A percentile compares a stretch with the other conserved stretches of the same genome.
phyloP scores from a whole-genome alignment of 2,329 filamentous ascomycete genomes.

The Xylariaceae sp. region DNA sequence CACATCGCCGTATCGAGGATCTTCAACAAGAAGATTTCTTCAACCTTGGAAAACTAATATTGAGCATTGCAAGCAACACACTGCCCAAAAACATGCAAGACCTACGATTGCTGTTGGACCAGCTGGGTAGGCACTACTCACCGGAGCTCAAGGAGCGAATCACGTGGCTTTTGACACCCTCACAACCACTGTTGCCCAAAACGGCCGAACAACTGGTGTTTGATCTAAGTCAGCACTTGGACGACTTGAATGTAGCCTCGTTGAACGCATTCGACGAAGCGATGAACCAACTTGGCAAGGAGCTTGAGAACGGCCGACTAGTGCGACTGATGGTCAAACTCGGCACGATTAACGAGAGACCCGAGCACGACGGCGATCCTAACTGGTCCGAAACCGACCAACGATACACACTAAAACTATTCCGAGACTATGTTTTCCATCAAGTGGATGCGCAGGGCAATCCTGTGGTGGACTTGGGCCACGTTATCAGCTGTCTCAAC shows the following conservation, averaged over 20 bases:
- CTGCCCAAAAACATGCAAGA: conserved; percentile 48
- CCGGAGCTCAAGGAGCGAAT: conserved; percentile 71
- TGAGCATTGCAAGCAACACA: conserved; percentile 72
- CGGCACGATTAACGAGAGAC: conserved; percentile 80
- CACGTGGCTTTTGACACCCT: conserved; percentile 69
- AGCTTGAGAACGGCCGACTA: conserved; percentile 83
- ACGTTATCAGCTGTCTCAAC: conserved; percentile 80
- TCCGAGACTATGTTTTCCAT: conserved; percentile 96
- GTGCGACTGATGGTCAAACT: conserved; percentile 76
- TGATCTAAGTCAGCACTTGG: conserved; percentile 70
- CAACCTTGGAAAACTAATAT: conserved; percentile 74
- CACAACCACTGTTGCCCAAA: conserved; percentile 50
- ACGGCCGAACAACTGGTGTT: conserved; percentile 72
- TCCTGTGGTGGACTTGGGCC: conserved; percentile 77
- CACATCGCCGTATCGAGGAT: conserved; percentile 59
- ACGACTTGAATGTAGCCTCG: conserved; percentile 66
- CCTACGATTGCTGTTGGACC: conserved; percentile 63
- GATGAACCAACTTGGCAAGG: conserved; percentile 62
- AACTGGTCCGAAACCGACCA: conserved; percentile 90
- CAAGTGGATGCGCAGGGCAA: conserved; percentile 81
- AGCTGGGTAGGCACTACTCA: conserved; percentile 69
- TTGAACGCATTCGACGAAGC: conserved; percentile 75
- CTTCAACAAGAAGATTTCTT: conserved; percentile 82
- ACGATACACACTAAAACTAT: conserved; percentile 86
- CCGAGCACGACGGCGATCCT: conserved; percentile 69